phyloP scores from a whole-genome alignment of 192 early-diverging fungal genomes.

The Umbelopsis isabellina region DNA sequence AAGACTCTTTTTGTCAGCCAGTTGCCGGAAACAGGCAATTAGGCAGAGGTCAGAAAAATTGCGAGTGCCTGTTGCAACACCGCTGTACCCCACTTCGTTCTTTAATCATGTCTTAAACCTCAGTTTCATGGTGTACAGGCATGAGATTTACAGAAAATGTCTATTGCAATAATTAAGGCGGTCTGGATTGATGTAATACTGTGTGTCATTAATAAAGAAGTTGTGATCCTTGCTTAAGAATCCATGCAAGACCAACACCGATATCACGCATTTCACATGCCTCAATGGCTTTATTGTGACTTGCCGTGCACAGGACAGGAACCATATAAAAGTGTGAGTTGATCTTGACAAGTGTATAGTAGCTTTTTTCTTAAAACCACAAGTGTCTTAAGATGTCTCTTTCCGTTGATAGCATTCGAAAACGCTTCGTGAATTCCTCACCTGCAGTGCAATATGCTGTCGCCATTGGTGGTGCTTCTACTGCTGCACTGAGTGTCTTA shows the following conservation, averaged over 20 bases:
- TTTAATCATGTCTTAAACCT: no score
- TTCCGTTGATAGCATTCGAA: neutral
- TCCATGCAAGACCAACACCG: no score
- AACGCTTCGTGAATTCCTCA: neutral
- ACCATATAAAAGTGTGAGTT: neutral
- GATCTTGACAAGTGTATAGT: neutral
- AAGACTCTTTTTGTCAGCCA: neutral
- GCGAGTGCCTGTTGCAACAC: neutral
- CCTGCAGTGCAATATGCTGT: slow-evolving; percentile 8
- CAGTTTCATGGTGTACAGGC: no score
- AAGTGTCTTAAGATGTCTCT: neutral
- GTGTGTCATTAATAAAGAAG: no score
- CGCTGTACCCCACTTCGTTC: no score
- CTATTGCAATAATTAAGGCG: no score
- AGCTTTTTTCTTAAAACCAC: neutral
- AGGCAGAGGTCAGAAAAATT: neutral
- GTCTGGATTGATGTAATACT: no score
- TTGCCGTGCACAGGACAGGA: neutral
- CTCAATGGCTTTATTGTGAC: neutral
- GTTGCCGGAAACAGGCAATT: neutral
- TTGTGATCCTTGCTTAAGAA: no score
- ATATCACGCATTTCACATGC: slow-evolving; percentile 6
- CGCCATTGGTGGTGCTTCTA: slow-evolving; percentile 1
- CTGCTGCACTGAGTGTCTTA: slow-evolving; percentile 12
- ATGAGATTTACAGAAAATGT: no score